Evolutionary conservation across 1,284 basidiomycete species (phyloP), one percentile per base, ranked within the genome.

Genomic region (Thelephora terrestris): DNA sequence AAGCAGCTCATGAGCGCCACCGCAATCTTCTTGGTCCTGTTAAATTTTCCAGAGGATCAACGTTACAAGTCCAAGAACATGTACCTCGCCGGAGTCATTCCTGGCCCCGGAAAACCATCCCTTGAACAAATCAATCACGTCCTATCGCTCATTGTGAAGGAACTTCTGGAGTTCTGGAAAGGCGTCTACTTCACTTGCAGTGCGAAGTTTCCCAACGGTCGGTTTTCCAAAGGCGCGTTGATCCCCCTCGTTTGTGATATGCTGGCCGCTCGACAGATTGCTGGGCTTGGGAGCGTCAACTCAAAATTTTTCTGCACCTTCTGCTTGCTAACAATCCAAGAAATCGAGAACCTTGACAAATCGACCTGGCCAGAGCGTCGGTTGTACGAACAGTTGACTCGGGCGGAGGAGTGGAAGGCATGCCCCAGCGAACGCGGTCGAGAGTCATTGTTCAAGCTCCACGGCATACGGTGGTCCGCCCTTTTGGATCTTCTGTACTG

Each of bases 401-500:
- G 40, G 43, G 67, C 63, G 10, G 21, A 50, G 24, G 25, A 40
- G 7, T 65, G 61, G 61, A 46, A 42, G 32, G 46, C 58, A 43
- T 64, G 59, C 3, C 7, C 46, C 38, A 55, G 47, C 1, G 12
- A 47, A 3, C 46, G 52, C 2, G 46, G 56, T 27, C 51, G 53
- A 16, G 35, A 50, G 5, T 37, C 42, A 3, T 34, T 57, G 21
- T 58, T 57, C 35, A 32, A 54, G 1, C 20, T 43, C 16, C 42
- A 55, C 20, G 64, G 65, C 0, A 38, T 66, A 7, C 54, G 63
- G 2, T 69, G 63, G 63, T 64, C 66, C 0, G 61, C 65, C 35
- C 56, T 71, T 2, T 58, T 69, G 9, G 49, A 61, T 1, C 53
- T 72, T 0, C 64, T 62, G 0, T 70, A 71, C 48, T 71, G 64